Evolutionary conservation across 176 grass and related monocot genomes (phyloP), one percentile per base, ranked within the genome.

Genomic region (Cymbopogon citratus): DNA sequence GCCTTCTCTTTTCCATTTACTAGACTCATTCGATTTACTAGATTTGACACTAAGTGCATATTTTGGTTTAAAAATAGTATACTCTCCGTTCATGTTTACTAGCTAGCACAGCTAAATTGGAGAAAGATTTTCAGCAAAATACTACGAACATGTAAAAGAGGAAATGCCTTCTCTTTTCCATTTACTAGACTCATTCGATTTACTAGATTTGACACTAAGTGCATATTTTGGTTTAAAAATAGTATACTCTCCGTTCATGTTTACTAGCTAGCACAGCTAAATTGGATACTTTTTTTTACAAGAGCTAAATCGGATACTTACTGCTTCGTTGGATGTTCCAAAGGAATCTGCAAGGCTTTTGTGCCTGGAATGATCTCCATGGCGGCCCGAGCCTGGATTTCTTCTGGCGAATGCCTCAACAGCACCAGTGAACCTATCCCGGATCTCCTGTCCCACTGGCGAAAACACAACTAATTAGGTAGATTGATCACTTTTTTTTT

Each of bases 321-420:
- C 87, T 49, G 69, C 85, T 84, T 94, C 94, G 62, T 83, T 94
- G 25, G 89, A 86, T 66, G 91, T 84, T 21, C 76, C 86, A 24
- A 88, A 85, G 36, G 90, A 91, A 80, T 97, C 94, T 29, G 89
- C 88, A 15, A 83, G 51, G 85, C 83, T 90, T 90, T 89, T 93
- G 70, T 92, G 87, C 80, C 81, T 90, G 12, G 80, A 68, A 81
- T 89, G 75, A 21, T 94, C 94, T 64, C 80, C 83, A 25, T 85
- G 90, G 36, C 81, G 85, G 39, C 90, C 83, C 23, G 92, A 87
- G 77, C 83, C 78, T 21, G 81, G 79, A 73, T 91, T 83, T 90
- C 92, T 97, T 85, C 94, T 94, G 44, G 92, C 85, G 80, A 97
- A 97, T 77, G 94, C 83, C 78, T 97, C 94, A 60, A 97, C 94